These are phyloP conservation scores for Begonia masoniana DNA, from an alignment of 306 rosid genomes.

Conservation along the genomic window DNA sequence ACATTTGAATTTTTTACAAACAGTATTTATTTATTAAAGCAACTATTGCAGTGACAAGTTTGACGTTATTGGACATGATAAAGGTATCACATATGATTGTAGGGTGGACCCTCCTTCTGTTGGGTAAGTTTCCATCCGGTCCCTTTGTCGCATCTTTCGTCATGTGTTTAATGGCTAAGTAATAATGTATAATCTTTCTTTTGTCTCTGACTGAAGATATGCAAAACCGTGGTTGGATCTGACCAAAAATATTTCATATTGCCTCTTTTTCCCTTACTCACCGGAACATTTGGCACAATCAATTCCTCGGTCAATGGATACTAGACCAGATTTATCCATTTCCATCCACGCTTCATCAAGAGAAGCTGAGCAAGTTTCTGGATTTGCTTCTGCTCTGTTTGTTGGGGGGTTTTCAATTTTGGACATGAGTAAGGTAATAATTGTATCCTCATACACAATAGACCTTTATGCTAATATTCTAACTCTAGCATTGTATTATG, in stretches of 20 bases:
- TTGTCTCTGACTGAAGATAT: slow-evolving; percentile 38
- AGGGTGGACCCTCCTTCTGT: slow-evolving; percentile 74
- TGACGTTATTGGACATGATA: slow-evolving; percentile 28
- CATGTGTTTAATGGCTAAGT: slow-evolving; percentile 2
- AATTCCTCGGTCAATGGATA: slow-evolving; percentile 54
- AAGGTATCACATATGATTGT: slow-evolving; percentile 47
- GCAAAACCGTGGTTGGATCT: slow-evolving; percentile 83
- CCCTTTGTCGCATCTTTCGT: slow-evolving; percentile 4
- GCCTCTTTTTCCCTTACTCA: slow-evolving; percentile 83
- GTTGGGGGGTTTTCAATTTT: slow-evolving; percentile 75
- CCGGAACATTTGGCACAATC: slow-evolving; percentile 79
- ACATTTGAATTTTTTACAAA: no score
- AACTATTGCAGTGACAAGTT: slow-evolving; percentile 18
- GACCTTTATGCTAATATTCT: no score
- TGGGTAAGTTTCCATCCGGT: slow-evolving; percentile 44
- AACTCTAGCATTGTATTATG: no score
- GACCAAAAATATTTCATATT: slow-evolving; percentile 50
- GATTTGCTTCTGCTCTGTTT: slow-evolving; percentile 74
- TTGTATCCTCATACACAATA: slow-evolving; percentile 1
- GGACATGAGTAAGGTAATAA: slow-evolving; percentile 70
- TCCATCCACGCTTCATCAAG: slow-evolving; percentile 48
- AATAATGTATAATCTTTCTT: slow-evolving; percentile 10
- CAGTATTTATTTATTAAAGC: no score
- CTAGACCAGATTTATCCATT: slow-evolving; percentile 54
- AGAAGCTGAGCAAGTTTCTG: slow-evolving; percentile 45